Percentiles rank a stretch among this genome's conserved stretches.
These are phyloP conservation scores for Plantago ovata DNA, from an alignment of 257 asterid species.

Conservation along the genomic window DNA sequence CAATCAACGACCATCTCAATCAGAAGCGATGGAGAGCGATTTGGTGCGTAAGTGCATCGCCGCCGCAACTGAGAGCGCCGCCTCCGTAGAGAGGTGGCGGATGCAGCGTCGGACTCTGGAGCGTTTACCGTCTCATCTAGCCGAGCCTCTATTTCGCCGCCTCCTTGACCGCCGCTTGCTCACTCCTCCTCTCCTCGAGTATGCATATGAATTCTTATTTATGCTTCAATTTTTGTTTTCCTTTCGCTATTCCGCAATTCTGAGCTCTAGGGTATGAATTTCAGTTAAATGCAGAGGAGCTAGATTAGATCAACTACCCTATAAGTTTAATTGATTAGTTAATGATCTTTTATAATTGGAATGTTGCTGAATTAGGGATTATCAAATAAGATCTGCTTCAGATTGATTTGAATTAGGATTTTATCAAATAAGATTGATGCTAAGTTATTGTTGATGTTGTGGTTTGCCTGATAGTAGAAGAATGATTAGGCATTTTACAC, in stretches of 20 bases:
- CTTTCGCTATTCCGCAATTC: not conserved
- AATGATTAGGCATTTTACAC: not conserved
- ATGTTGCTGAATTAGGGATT: not conserved
- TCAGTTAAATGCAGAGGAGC: constrained; percentile 7
- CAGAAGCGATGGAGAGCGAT: constrained; percentile 29
- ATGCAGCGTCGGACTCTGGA: constrained; percentile 81
- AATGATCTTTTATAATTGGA: not conserved
- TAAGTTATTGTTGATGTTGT: not conserved
- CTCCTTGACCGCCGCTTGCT: constrained; percentile 79
- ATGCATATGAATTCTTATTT: not conserved
- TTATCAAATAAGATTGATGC: no score
- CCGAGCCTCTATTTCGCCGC: constrained; percentile 59
- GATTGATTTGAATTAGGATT: not conserved
- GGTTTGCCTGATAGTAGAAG: not conserved
- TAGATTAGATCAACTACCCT: constrained; percentile 3
- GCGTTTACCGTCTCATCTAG: constrained; percentile 75
- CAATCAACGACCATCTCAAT: no score
- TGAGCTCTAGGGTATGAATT: constrained; percentile 3
- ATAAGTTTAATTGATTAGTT: constrained; percentile 4
- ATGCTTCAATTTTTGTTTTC: not conserved
- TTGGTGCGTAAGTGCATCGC: constrained; percentile 73
- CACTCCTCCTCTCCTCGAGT: constrained; percentile 44
- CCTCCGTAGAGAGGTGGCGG: constrained; percentile 82
- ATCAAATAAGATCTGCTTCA: not conserved
- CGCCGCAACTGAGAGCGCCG: constrained; percentile 62